Percentiles rank a stretch among this genome's conserved stretches.
Conservation (phyloP, 2,329 filamentous ascomycete genomes). For the Pseudogymnoascus sp. region DNA sequence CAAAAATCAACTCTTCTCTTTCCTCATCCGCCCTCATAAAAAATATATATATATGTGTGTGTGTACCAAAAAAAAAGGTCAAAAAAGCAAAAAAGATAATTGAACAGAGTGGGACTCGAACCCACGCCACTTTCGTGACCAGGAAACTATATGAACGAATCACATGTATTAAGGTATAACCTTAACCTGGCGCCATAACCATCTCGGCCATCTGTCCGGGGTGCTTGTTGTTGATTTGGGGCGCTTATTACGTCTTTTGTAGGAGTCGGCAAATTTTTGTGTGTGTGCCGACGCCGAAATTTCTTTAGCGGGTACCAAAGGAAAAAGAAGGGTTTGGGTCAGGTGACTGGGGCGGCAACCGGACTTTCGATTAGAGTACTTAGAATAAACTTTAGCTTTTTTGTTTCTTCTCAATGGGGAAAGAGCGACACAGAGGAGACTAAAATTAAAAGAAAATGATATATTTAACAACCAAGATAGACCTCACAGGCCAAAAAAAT, state of each 20-base stretch:
- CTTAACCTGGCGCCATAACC: conserved; percentile 11
- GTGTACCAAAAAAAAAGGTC: no score
- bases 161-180: conserved; percentile 8
- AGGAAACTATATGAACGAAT: conserved; percentile 22
- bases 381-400: not conserved
- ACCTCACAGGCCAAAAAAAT: not conserved
- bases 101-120: conserved; percentile 34
- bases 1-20: not conserved
- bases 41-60: not conserved
- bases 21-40: not conserved
- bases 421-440: not conserved
- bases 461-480: not conserved
- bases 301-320: no score
- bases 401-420: not conserved
- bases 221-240: not conserved
- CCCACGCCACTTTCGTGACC: conserved; percentile 33
- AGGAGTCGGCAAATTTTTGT: not conserved
- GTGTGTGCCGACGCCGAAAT: not conserved
- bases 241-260: not conserved
- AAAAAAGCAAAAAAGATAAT: not conserved
- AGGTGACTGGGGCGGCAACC: not conserved
- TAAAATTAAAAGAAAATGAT: not conserved
- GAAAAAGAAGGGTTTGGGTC: not conserved
- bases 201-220: conserved; percentile 9
- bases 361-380: not conserved